These are phyloP conservation scores for Skeletonema costatum DNA, from an alignment of 108 stramenopile genomes.

Conservation along the genomic window DNA sequence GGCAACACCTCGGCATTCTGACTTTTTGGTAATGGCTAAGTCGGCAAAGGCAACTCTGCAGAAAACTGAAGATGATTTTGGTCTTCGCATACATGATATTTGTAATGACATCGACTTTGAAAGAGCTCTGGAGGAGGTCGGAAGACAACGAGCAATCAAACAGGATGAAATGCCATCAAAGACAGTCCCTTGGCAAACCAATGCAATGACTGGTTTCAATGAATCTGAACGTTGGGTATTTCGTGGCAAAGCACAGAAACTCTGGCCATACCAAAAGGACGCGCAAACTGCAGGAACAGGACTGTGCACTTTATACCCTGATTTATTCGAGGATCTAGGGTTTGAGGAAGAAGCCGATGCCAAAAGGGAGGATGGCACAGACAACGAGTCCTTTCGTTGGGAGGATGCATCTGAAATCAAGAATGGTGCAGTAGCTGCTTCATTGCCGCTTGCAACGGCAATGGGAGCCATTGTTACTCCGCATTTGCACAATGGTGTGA, in stretches of 20 bases:
- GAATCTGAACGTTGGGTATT: conserved; percentile 43
- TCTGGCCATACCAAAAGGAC: conserved; percentile 43
- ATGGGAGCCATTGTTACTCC: conserved; percentile 61
- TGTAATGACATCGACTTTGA: conserved; percentile 46
- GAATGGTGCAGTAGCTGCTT: conserved; percentile 39
- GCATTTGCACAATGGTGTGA: conserved; percentile 63
- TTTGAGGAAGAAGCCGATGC: conserved; percentile 14
- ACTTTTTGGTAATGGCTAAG: conserved; percentile 59
- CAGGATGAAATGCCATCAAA: neutral
- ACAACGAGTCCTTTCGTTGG: conserved; percentile 33
- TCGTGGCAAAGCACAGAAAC: conserved; percentile 41
- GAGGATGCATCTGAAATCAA: conserved; percentile 10
- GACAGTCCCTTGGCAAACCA: conserved; percentile 41
- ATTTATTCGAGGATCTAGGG: conserved; percentile 38
- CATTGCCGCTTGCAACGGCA: conserved; percentile 51
- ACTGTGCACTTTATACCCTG: conserved; percentile 36
- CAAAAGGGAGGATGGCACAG: conserved; percentile 6
- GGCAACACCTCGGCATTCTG: conserved; percentile 51
- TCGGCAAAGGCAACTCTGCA: conserved; percentile 7
- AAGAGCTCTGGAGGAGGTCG: conserved; percentile 51
- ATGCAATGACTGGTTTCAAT: conserved; percentile 26
- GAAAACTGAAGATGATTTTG: conserved; percentile 59
- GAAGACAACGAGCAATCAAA: conserved; percentile 8
- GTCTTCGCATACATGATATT: conserved; percentile 28
- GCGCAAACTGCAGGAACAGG: neutral